Base-by-base conservation (phyloP, 2,329 filamentous ascomycete species). In the Aureobasidium sp. region DNA sequence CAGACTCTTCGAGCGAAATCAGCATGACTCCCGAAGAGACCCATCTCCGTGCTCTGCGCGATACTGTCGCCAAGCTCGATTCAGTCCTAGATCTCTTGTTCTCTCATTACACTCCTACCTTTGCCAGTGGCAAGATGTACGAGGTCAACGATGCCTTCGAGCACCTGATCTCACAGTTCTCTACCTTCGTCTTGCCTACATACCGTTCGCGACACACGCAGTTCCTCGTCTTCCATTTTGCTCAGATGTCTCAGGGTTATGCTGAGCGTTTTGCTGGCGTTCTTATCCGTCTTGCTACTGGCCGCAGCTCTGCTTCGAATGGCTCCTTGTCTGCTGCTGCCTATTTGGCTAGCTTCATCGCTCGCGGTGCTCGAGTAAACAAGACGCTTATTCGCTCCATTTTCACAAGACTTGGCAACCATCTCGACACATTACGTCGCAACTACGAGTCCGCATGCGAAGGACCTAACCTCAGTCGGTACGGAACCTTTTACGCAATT, bases 171-270 rank as follows among this genome's bases (percentile, higher is more conserved):
- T 84, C 86, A 53, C 91, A 96, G 71, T 99, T 99, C 70, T 84
- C 87, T 64, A 89, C 85, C 71, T 90, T 91, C 69, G 91, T 99
- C 63, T 82, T 99, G 33, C 91, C 92, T 3, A 95, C 91, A 15
- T 91, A 94, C 72, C 90, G 91, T 67, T 96, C 91, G 27, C 87
- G 94, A 37, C 93, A 97, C 73, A 91, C 91, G 0, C 94, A 99
- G 70, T 99, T 97, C 69, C 83, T 99, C 52, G 82, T 97, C 56
- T 99, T 99, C 75, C 93, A 97, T 75, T 97, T 96, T 72, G 89
- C 90, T 17, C 93, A 99, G 74, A 84, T 83, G 62, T 89, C 90
- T 9, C 86, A 89, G 33, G 81, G 83, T 48, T 84, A 96, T 52
- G 87, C 90, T 62, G 90, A 94, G 69, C 84, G 86, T 53, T 97